phyloP scores from a whole-genome alignment of 2,329 filamentous ascomycete species.

The Stemphylium lycopersici region DNA sequence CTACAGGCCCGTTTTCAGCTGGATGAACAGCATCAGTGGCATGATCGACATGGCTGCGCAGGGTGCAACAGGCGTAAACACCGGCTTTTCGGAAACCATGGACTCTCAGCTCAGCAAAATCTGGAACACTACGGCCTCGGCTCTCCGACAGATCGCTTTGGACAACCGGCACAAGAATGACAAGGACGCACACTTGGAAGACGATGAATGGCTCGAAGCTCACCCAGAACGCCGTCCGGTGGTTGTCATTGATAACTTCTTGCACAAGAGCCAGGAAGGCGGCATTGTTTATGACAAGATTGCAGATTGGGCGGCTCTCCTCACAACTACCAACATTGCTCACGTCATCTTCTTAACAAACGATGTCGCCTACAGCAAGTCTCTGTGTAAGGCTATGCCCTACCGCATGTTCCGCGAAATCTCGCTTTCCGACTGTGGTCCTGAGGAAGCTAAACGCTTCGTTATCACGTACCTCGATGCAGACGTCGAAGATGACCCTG shows the following conservation, averaged over 20 bases:
- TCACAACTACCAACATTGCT: slow-evolving; percentile 86
- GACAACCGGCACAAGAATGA: slow-evolving; percentile 72
- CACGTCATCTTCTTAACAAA: slow-evolving; percentile 95
- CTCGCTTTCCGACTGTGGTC: slow-evolving; percentile 80
- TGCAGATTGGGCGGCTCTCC: slow-evolving; percentile 82
- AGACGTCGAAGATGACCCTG: slow-evolving; percentile 50
- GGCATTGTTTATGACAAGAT: slow-evolving; percentile 59
- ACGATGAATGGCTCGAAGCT: slow-evolving; percentile 88
- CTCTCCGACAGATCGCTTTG: slow-evolving; percentile 78
- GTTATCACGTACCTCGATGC: slow-evolving; percentile 80
- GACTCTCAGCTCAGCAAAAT: slow-evolving; percentile 91
- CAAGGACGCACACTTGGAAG: slow-evolving; percentile 72
- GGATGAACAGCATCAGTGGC: slow-evolving; percentile 94
- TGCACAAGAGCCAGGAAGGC: slow-evolving; percentile 70
- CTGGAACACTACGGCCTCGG: slow-evolving; percentile 78
- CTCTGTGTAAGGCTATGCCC: slow-evolving; percentile 82
- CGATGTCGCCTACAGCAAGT: slow-evolving; percentile 87
- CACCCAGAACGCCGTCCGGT: slow-evolving; percentile 84
- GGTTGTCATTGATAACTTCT: slow-evolving; percentile 89
- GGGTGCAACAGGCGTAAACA: slow-evolving; percentile 91
- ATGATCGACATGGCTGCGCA: slow-evolving; percentile 91
- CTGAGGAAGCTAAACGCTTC: slow-evolving; percentile 85
- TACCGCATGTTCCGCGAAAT: slow-evolving; percentile 90
- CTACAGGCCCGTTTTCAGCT: slow-evolving; percentile 92
- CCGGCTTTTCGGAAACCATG: slow-evolving; percentile 90